Base-by-base conservation (phyloP, 2,329 filamentous ascomycete species). In the Pseudogymnoascus verrucosus region DNA sequence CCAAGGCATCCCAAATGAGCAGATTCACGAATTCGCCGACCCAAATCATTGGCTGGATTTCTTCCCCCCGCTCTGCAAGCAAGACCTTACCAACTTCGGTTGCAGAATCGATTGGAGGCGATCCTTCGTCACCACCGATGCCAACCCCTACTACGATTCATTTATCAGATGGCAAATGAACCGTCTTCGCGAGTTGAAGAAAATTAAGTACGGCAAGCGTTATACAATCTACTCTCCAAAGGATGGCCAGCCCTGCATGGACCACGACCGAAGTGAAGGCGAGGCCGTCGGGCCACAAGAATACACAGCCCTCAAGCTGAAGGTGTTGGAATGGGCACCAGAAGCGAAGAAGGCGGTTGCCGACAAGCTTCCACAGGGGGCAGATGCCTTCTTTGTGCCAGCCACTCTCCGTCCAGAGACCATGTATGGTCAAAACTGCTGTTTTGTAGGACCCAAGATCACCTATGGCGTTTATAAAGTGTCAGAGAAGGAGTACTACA, bases 91-190 rank as follows among this genome's bases (percentile, higher is more conserved):
- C 70, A 89, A 88, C 74, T 86, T 98, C 67, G 93, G 93, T 65
- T 88, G 89, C 61, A 83, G 93, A 70, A 89, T 98, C 71, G 95
- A 98, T 75, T 99, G 93, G 93, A 84, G 93, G 72, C 83, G 95
- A 74, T 89, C 89, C 39, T 91, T 99, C 68, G 89, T 98, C 68
- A 99, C 95, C 5, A 99, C 95, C 2, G 92, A 97, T 70, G 92
- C 91, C 37, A 99, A 99, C 77, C 92, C 91, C 4, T 98, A 95
- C 79, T 99, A 96, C 74, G 93, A 99, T 74, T 85, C 91, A 4
- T 99, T 99, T 72, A 89, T 98, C 42, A 82, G 90, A 71, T 99
- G 95, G 95, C 95, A 98, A 78, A 97, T 98, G 90, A 93, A 90
- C 75, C 89, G 90, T 67, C 83, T 98, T 61, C 91, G 89, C 76